Base-by-base conservation (phyloP, 805 yeast genomes). In the Lipomyces anomalus region DNA sequence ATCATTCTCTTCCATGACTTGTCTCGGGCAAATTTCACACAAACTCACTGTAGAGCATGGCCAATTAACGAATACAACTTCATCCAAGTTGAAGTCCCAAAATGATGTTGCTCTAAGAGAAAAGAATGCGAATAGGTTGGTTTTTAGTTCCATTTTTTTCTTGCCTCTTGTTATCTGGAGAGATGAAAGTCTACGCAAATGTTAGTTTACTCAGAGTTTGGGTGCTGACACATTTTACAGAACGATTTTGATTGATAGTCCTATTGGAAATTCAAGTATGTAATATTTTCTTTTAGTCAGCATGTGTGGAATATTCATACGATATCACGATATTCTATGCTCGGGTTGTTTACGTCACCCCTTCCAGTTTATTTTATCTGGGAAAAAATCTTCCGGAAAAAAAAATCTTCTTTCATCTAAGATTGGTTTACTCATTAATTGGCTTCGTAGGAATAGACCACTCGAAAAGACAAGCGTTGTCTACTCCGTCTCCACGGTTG, bases 1-100 rank as follows among this genome's bases (percentile, higher is more conserved):
- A 16, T 28, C 16, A 13, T 16, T 16, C 13, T 16, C 13, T 16
- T 13, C 32, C 32, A 13, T 28, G 13, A 16, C 13, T 28, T 28
- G 32, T 20, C 48, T 57, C 7, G 61, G 62, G 32, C 37, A 29
- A 17, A 45, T 59, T n/a, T 40, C 61, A 22, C 58, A 56, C 35
- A 45, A 52, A 28, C 42, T 56, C 35, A 49, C 55, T 9, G 55
- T 59, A 22, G 55, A 50, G 28, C 26, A 50, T 18, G 38, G 22
- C 16, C 35, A 39, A 6, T 47, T 43, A 17, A 42, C 28, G 24
- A 35, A 38, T 9, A 35, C 48, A 22, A n/a, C n/a, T n/a, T 28
- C 53, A n/a, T 9, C 47, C 16, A 43, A 40, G 18, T 42, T 57
- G 23, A 46, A 53, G 47, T 39, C 53, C 21, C 61, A 58, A 40